These are phyloP conservation scores for Paracoccidioides brasiliensis DNA, from an alignment of 2,329 filamentous ascomycete genomes.

Conservation along the genomic window DNA sequence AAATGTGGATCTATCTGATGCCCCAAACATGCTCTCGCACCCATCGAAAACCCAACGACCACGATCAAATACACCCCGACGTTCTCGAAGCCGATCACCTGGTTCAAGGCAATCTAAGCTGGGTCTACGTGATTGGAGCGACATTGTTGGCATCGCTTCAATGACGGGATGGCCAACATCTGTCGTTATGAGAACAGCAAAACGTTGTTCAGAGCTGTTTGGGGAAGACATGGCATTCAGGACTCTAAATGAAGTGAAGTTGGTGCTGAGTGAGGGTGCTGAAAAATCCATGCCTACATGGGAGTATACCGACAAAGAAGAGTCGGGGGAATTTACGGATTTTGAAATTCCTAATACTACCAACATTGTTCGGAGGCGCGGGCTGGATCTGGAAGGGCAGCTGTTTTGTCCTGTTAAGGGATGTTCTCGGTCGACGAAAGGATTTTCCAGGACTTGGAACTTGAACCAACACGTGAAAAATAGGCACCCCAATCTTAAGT, in stretches of 20 bases:
- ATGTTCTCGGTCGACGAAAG: constrained; percentile 20
- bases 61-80: background rate
- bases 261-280: constrained; percentile 11
- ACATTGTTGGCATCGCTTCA: constrained; percentile 66
- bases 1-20: constrained; percentile 5
- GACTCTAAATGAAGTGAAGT: constrained; percentile 36
- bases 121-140: constrained; percentile 63
- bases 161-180: constrained; percentile 54
- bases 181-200: constrained; percentile 55
- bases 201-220: constrained; percentile 65
- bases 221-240: constrained; percentile 55
- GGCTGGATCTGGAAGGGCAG: background rate
- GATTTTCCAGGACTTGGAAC: constrained; percentile 26
- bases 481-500: constrained; percentile 15
- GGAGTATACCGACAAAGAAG: constrained; percentile 24
- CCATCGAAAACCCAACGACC: background rate
- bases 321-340: constrained; percentile 13
- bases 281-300: constrained; percentile 9
- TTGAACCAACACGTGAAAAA: constrained; percentile 23
- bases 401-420: constrained; percentile 20
- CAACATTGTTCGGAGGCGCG: background rate
- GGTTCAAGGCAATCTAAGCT: constrained; percentile 10
- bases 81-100: constrained; percentile 1
- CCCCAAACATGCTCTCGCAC: background rate
- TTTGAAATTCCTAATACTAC: constrained; percentile 7